Conservation (phyloP, 1,284 basidiomycete species). For the Trichosporon ovoides region DNA sequence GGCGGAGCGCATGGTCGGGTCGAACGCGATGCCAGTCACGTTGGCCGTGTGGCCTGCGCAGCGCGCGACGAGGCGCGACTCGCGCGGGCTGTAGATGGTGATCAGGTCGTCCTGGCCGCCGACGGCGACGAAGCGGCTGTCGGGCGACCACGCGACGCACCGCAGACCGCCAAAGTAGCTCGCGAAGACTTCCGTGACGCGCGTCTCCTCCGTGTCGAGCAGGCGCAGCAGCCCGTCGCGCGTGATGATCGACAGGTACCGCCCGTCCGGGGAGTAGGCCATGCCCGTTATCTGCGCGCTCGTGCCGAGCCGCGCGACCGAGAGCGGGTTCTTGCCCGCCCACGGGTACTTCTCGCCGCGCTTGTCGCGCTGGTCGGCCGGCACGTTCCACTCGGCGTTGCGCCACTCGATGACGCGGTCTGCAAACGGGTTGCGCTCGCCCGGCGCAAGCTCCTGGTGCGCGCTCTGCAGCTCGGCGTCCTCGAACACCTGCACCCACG, state of each 20-base stretch:
- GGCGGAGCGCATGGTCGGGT: slow-evolving; percentile 69
- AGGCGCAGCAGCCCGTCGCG: slow-evolving; percentile 84
- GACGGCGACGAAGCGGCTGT: slow-evolving; percentile 84
- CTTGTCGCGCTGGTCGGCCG: slow-evolving; percentile 26
- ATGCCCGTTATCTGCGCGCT: slow-evolving; percentile 67
- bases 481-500: slow-evolving; percentile 38
- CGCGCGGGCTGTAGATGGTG: slow-evolving; percentile 85
- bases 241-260: slow-evolving; percentile 74
- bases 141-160: slow-evolving; percentile 83
- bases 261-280: slow-evolving; percentile 82
- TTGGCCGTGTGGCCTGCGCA: slow-evolving; percentile 97
- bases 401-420: slow-evolving; percentile 44
- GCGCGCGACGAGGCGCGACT: slow-evolving; percentile 85
- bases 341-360: slow-evolving; percentile 37
- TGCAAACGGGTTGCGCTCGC: slow-evolving; percentile 9
- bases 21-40: slow-evolving; percentile 82
- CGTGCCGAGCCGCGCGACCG: slow-evolving; percentile 41
- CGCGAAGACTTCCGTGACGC: slow-evolving; percentile 79
- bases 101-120: slow-evolving; percentile 92
- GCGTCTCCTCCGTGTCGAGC: slow-evolving; percentile 75
- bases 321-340: slow-evolving; percentile 47
- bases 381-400: slow-evolving; percentile 43
- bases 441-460: not conserved
- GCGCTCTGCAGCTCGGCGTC: not conserved
- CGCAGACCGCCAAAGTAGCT: slow-evolving; percentile 88